Evolutionary conservation across 2,329 filamentous ascomycete genomes (phyloP).

Genomic region (Xenoacremonium recifei): DNA sequence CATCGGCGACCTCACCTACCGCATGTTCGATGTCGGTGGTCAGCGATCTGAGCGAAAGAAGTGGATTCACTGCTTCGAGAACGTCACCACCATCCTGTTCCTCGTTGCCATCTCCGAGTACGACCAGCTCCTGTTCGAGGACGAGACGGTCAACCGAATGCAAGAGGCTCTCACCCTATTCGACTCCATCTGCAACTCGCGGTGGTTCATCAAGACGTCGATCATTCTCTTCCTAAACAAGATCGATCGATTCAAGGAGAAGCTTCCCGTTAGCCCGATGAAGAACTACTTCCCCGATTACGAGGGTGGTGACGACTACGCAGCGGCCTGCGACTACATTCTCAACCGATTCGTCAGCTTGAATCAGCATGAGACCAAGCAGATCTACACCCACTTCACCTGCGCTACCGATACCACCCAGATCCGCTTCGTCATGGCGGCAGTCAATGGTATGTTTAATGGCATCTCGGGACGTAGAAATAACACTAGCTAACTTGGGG

Average conservation of each 20-base stretch:
- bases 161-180: slow-evolving; percentile 84
- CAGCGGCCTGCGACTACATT: slow-evolving; percentile 96
- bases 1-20: slow-evolving; percentile 89
- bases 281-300: slow-evolving; percentile 89
- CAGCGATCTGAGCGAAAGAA: slow-evolving; percentile 97
- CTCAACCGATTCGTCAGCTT: slow-evolving; percentile 97
- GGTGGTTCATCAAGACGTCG: slow-evolving; percentile 88
- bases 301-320: slow-evolving; percentile 94
- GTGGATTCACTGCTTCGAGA: slow-evolving; percentile 99
- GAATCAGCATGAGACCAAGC: slow-evolving; percentile 99
- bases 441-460: slow-evolving; percentile 82
- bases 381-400: slow-evolving; percentile 99
- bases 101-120: slow-evolving; percentile 96
- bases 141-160: slow-evolving; percentile 95
- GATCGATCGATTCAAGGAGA: slow-evolving; percentile 86
- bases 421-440: slow-evolving; percentile 99
- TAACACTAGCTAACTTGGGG: too few species aligned
- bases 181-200: slow-evolving; percentile 83
- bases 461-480: too few species aligned
- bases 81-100: slow-evolving; percentile 95
- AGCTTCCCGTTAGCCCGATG: slow-evolving; percentile 78
- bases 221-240: slow-evolving; percentile 91
- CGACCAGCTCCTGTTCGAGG: slow-evolving; percentile 92
- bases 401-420: slow-evolving; percentile 98
- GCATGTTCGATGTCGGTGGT: slow-evolving; percentile 97